Base-by-base conservation (phyloP, 306 rosid species). In the Argentina anserina region DNA sequence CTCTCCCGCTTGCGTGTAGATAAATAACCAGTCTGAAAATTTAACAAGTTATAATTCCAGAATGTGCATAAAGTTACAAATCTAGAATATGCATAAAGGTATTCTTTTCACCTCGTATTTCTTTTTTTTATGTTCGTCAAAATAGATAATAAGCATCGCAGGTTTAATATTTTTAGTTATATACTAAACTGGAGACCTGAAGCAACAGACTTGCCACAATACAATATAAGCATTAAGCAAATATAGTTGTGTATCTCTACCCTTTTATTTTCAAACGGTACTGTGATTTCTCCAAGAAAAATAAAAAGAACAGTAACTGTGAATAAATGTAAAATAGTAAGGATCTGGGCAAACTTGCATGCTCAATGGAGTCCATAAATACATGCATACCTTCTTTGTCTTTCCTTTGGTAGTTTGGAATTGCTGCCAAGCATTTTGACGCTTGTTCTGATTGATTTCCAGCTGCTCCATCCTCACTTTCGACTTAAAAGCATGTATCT, bases 401-500 rank as follows among this genome's bases (percentile, higher is more conserved):
- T 94, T 94, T 76, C 99, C 99, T 86, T 91, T 94, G 68, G 91
- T 79, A 45, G 97, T 71, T 78, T 94, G 99, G 79, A 94, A 94
- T 81, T 94, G 97, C 88, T 94, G 99, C 98, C 98, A 94, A 67
- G 98, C 96, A 87, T 94, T 94, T 82, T 94, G 98, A 67, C 99
- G 86, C 82, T 94, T 94, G 80, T 94, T 94, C 75, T 94, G 99
- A 15, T 97, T 82, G 70, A 94, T 95, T 88, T 94, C 99, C 74
- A 91, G 96, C 74, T 94, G 97, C 79, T 94, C 98, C 71, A 91
- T n/a, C 82, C 99, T 82, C 88, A 94, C 82, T 91, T 94, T 94
- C 33, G 99, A 94, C 92, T 94, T 94, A 76, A 89, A 94, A 65
- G 99, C 85, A 43, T 94, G 99, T 84, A 94, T 91, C 84, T 94